Base-by-base conservation (phyloP, 805 yeast genomes). In the Ogataea sp. region DNA sequence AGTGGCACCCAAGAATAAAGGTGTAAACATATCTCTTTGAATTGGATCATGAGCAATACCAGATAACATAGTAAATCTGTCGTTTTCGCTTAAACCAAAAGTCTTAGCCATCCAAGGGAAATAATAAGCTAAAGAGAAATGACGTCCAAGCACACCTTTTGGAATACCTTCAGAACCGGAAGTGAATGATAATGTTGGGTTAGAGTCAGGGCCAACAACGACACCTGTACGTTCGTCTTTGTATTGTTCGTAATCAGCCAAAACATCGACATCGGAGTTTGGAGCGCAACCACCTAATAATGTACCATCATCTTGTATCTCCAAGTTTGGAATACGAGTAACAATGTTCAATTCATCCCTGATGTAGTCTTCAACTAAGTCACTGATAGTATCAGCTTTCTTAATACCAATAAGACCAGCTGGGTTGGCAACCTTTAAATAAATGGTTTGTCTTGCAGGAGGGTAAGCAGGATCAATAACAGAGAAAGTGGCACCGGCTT, bases 11-110 rank as follows among this genome's bases (percentile, higher is more conserved):
- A 93, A 67, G 61, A 93, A 93, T 46, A 93, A 71, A 18, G 99
- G 99, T 7, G 99, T 93, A 62, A 93, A 93, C 83, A 93, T 93
- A 63, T 93, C 99, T 70, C 99, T 83, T 68, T 93, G 99, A 46
- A 93, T 90, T 11, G 99, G 99, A 63, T 93, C 99, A 60, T 93
- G 99, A 0, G 99, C 99, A 59, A 93, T 93, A 55, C 99, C 99
- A 8, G 95, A 84, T 44, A 93, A 73, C 99, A 93, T 93, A 17
- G 99, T 93, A 68, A 93, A 93, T 55, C 71, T 83, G 61, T 94
- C 98, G 27, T 78, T 72, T 39, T 74, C 82, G 32, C 83, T 72
- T 30, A 93, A 72, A 26, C 80, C 77, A 54, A 93, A 93, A 34
- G 81, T 75, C 60, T 85, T 63, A 16, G 97, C 71, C 99, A 93